phyloP scores from a whole-genome alignment of 2,329 filamentous ascomycete species.

The Colletotrichum incanum region DNA sequence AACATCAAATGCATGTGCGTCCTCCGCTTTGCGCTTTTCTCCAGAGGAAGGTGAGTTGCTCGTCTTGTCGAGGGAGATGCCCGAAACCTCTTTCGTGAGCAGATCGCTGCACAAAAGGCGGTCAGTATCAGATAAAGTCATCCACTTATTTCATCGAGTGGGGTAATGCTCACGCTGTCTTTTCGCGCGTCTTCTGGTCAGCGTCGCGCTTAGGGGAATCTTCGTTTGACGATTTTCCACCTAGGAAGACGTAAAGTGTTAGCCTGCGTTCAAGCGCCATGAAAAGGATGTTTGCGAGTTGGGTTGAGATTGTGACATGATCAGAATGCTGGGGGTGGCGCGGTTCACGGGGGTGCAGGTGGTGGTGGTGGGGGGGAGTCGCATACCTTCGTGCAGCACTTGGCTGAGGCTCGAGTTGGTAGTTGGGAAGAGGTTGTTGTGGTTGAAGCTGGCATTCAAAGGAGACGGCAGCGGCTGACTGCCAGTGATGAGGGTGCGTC shows the following conservation, averaged over 20 bases:
- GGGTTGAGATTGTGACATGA: not conserved
- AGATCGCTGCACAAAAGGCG: constrained; percentile 75
- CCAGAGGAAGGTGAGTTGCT: constrained; percentile 66
- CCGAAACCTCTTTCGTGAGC: constrained; percentile 92
- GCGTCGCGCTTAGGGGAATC: constrained; percentile 70
- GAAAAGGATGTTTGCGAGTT: not conserved
- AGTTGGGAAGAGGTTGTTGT: constrained; percentile 78
- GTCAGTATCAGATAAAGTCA: constrained; percentile 27
- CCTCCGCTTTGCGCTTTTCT: constrained; percentile 76
- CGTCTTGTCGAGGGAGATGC: constrained; percentile 90
- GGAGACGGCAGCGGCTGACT: constrained; percentile 97
- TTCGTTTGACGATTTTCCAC: constrained; percentile 56
- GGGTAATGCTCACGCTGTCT: constrained; percentile 83
- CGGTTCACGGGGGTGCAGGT: constrained; percentile 13
- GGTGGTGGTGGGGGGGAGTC: constrained; percentile 2
- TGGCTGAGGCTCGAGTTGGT: constrained; percentile 84
- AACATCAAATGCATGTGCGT: constrained; percentile 74
- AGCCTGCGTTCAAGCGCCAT: constrained; percentile 17
- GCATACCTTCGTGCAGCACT: constrained; percentile 84
- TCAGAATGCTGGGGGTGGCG: constrained; percentile 4
- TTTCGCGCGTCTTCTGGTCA: constrained; percentile 87
- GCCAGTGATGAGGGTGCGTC: constrained; percentile 95
- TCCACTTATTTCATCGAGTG: constrained; percentile 11
- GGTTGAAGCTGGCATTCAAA: constrained; percentile 91
- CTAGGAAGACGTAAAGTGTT: constrained; percentile 44